Evolutionary conservation across 108 stramenopile genomes (phyloP), one percentile per base, ranked within the genome.

Genomic region (Asterionellopsis glacialis): DNA sequence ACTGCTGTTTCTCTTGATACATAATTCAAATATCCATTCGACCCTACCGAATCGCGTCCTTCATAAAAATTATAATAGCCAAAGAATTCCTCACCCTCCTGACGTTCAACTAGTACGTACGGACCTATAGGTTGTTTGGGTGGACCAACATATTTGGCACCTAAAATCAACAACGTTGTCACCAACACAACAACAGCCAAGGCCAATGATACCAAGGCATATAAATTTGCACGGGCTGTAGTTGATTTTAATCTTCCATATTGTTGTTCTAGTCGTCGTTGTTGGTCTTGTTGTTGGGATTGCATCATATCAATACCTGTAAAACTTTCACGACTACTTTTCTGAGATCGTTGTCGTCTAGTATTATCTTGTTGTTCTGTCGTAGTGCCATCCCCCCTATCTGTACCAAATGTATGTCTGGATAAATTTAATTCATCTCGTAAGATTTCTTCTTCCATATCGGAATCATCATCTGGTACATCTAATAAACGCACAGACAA

Each of bases 1-100:
- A 56, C 45, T 0, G 91, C 91, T 25, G 48, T 60, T 25, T 68
- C 61, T 51, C 81, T 53, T 1, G 60, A 59, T 2, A 93, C 83
- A 59, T 93, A 93, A 18, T 16, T 65, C 28, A 76, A 76, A 60
- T 81, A 87, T 41, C 91, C 91, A 51, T 77, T 79, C 28, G 81
- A 83, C n/a, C 91, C 91, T 11, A 76, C 64, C 9, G 91, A 93
- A 61, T 93, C 91, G 1, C 71, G 74, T 47, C 91, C 91, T 49
- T 77, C 82, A 57, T 81, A 89, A 70, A 93, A 93, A 16, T 59
- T 77, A 45, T 89, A 93, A 49, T 56, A 82, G 13, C 74, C 55
- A 55, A 88, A 89, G 68, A 93, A 93, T 41, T 76, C 59, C 0
- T 74, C 55, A 18, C 86, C 88, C 44, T 80, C 81, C 55, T 88